Conservation (phyloP, 2,329 filamentous ascomycete genomes). For the Trichoderma guizhouense region DNA sequence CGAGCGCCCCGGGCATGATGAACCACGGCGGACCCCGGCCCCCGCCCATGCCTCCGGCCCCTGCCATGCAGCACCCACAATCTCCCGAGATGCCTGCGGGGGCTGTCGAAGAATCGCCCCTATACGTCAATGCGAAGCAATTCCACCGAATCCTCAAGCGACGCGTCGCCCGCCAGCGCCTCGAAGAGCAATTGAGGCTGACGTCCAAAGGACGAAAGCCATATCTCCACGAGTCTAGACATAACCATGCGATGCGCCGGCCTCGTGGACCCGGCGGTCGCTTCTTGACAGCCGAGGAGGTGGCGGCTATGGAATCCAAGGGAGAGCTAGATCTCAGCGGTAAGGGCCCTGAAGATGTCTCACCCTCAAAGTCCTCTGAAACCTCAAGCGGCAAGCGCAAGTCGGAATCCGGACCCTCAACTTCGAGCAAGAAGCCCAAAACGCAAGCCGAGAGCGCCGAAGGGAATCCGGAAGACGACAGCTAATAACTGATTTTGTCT, state of each 20-base stretch:
- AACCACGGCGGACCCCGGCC: conserved; percentile 57
- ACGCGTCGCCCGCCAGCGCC: conserved; percentile 83
- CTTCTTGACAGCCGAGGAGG: conserved; percentile 94
- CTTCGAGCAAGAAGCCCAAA: conserved; percentile 56
- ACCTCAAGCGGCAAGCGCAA: conserved; percentile 56
- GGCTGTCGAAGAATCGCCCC: conserved; percentile 80
- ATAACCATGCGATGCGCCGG: conserved; percentile 96
- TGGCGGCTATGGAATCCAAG: conserved; percentile 78
- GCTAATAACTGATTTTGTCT: conserved; percentile 31
- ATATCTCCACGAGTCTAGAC: conserved; percentile 93
- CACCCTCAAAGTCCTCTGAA: conserved; percentile 26
- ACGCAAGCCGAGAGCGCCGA: conserved; percentile 43
- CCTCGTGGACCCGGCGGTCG: conserved; percentile 90
- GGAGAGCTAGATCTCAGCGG: conserved; percentile 43
- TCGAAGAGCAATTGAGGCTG: conserved; percentile 87
- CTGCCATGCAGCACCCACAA: conserved; percentile 65
- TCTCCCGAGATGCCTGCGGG: conserved; percentile 75
- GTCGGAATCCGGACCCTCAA: conserved; percentile 48
- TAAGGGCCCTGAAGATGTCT: conserved; percentile 32
- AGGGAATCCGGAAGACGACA: conserved; percentile 42
- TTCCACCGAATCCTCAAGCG: conserved; percentile 97
- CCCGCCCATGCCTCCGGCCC: conserved; percentile 59
- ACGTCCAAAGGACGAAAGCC: conserved; percentile 96
- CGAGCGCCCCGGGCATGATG: conserved; percentile 72
- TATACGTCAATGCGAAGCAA: conserved; percentile 98